These are phyloP conservation scores for Aspergillus glaucus DNA, from an alignment of 2,329 filamentous ascomycete genomes.

Conservation along the genomic window DNA sequence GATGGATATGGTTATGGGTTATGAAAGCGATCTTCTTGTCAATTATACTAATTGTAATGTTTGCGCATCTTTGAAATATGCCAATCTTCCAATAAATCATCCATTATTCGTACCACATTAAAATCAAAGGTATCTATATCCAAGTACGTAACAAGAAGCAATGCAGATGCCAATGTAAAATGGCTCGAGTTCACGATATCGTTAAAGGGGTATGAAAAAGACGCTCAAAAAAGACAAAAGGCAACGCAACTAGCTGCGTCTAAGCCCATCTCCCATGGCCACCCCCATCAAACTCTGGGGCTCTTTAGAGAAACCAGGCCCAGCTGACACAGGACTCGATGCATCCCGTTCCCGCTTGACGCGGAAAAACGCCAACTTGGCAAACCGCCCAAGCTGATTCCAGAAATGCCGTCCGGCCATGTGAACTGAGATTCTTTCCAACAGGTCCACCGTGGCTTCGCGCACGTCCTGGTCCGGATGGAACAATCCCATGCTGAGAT, in stretches of 20 bases:
- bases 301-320: conserved; percentile 17
- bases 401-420: conserved; percentile 93
- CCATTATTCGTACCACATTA: neutral
- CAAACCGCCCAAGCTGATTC: conserved; percentile 76
- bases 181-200: neutral
- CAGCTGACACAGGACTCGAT: conserved; percentile 18
- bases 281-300: conserved; percentile 33
- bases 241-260: conserved; percentile 15
- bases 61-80: neutral
- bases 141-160: neutral
- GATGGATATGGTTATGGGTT: neutral
- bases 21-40: neutral
- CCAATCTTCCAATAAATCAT: neutral
- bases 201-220: neutral
- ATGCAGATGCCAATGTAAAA: neutral
- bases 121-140: neutral
- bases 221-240: neutral
- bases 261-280: conserved; percentile 25
- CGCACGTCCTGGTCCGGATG: conserved; percentile 80
- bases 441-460: conserved; percentile 66
- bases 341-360: conserved; percentile 59
- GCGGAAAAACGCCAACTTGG: conserved; percentile 77
- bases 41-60: neutral
- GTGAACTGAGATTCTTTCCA: conserved; percentile 78
- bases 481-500: conserved; percentile 82